These are phyloP conservation scores for Grosmannia clavigera DNA, from an alignment of 2,329 filamentous ascomycete species.

Conservation along the genomic window DNA sequence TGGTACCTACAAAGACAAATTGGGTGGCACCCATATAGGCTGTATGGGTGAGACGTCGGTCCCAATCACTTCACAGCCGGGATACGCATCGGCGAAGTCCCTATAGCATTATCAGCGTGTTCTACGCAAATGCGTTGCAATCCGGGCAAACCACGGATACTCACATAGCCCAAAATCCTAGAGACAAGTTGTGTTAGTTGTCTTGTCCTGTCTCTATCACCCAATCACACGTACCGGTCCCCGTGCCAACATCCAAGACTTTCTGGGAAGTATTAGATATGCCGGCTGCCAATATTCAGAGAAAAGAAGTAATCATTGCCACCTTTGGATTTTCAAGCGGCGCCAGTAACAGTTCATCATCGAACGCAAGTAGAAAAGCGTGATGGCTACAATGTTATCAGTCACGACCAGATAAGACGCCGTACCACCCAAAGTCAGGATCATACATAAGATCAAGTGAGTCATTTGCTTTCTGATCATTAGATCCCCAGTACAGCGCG, in stretches of 20 bases:
- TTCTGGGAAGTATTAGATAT: not conserved
- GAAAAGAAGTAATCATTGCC: not conserved
- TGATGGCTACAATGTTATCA: not conserved
- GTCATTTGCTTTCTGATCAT: not conserved
- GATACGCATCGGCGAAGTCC: not conserved
- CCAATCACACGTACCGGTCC: not conserved
- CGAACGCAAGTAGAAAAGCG: not conserved
- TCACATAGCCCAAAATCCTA: not conserved
- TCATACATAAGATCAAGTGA: not conserved
- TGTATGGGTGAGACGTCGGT: not conserved
- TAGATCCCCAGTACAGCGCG: not conserved
- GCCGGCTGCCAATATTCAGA: not conserved
- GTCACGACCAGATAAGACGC: not conserved
- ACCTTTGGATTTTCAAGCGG: not conserved
- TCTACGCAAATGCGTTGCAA: not conserved
- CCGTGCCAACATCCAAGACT: not conserved
- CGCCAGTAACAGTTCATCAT: not conserved
- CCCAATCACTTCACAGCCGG: not conserved
- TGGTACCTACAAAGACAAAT: conserved; percentile 16
- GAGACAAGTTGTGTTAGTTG: no score
- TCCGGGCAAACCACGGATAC: not conserved
- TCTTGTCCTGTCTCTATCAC: no score
- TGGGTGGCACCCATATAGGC: conserved; percentile 17
- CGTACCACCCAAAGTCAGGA: no score
- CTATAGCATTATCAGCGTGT: not conserved